Evolutionary conservation across 306 rosid species (phyloP), one percentile per base, ranked within the genome.

Genomic region (Cicer bijugum): DNA sequence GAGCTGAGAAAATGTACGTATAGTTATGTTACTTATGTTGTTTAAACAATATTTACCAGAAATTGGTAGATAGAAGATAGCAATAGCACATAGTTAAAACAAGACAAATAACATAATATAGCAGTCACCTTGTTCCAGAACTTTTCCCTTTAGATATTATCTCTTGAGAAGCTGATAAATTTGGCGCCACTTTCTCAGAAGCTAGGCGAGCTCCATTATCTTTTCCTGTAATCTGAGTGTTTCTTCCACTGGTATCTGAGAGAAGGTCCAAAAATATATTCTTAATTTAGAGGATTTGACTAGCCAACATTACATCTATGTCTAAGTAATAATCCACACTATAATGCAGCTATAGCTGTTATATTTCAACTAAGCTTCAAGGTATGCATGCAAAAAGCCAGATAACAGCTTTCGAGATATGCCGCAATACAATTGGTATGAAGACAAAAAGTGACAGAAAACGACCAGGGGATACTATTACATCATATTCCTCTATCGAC

Each of bases 201-300:
- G 75, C 81, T 85, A 81, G 92, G 80, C 68, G 85, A 57, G 80
- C 58, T 69, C 97, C 97, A 85, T 79, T 86, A 77, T 87, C 93
- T 69, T 84, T 89, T 52, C 86, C 91, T 47, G 85, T 62, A 71
- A 84, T 89, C 76, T 88, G 67, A 75, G 61, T 84, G 85, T 91
- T 88, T 84, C 93, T 84, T 68, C 87, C 85, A 42, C 81, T 88
- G 78, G 88, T 80, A 86, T 89, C 98, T 94, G 85, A 67, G 69
- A 81, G 56, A 75, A 84, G 43, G 58, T 71, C 78, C 52, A 82
- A 43, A 76, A 56, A 80, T 57, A 78, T 35, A 57, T 46, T 62
- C 37, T 69, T 67, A 51, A 73, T 58, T 71, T 73, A 80, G 74
- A 74, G 47, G 47, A 46, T 52, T 64, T 44, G 44, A 69, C 57